These are phyloP conservation scores for Clitopilus passeckerianus DNA, from an alignment of 768 basidiomycete genomes.

Conservation along the genomic window DNA sequence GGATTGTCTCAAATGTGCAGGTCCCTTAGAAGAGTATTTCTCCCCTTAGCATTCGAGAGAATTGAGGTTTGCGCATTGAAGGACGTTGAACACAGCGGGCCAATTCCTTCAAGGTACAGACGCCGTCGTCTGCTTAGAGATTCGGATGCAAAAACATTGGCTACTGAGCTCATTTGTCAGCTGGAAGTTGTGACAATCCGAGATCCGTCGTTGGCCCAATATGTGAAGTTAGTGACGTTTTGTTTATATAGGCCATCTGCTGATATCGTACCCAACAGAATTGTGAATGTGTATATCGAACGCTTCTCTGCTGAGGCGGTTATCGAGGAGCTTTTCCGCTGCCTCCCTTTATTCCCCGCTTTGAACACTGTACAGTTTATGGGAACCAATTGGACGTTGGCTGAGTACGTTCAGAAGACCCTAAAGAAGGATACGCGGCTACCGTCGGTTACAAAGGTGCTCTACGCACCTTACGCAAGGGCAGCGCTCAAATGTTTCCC, in stretches of 20 bases:
- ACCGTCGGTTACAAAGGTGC: neutral
- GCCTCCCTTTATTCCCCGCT: constrained; percentile 15
- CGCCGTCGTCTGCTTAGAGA: neutral
- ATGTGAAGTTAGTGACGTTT: neutral
- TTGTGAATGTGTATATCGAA: constrained; percentile 13
- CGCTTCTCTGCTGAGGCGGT: constrained; percentile 8
- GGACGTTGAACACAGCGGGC: neutral
- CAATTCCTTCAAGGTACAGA: neutral
- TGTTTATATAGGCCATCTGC: neutral
- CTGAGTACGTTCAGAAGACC: neutral
- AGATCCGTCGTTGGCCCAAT: neutral
- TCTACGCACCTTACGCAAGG: neutral
- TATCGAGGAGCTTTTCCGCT: constrained; percentile 15
- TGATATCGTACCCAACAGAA: constrained; percentile 2
- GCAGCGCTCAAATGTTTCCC: neutral
- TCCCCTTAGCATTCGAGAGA: constrained; percentile 11
- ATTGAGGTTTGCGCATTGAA: constrained; percentile 13
- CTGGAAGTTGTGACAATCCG: neutral
- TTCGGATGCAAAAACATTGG: neutral
- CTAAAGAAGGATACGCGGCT: neutral
- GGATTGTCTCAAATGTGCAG: constrained; percentile 14
- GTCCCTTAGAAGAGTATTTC: constrained; percentile 11
- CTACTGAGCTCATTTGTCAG: constrained; percentile 6
- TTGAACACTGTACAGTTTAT: constrained; percentile 16
- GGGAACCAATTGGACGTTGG: neutral